Conservation (phyloP, 768 basidiomycete genomes). For the Russula dissimulans region DNA sequence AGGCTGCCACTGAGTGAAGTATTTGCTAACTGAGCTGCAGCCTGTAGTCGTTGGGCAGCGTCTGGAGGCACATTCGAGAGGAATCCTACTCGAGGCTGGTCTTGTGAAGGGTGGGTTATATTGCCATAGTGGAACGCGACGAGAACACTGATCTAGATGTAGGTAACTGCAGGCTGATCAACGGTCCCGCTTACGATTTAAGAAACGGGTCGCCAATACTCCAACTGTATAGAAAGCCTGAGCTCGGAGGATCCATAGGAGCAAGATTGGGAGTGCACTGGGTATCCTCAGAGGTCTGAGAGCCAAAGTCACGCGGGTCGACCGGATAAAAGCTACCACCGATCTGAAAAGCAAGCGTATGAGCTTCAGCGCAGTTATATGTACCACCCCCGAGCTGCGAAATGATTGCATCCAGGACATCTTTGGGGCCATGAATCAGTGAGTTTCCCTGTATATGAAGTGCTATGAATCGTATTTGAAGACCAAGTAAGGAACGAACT, state of each 20-base stretch:
- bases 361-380: constrained; percentile 52
- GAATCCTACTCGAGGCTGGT: constrained; percentile 62
- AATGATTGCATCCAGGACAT: constrained; percentile 46
- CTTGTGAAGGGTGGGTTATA: constrained; percentile 53
- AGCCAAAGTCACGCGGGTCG: constrained; percentile 64
- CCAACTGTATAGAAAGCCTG: constrained; percentile 64
- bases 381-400: constrained; percentile 31
- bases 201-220: constrained; percentile 69
- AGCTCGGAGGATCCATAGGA: constrained; percentile 53
- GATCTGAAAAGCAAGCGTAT: constrained; percentile 58
- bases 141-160: constrained; percentile 38
- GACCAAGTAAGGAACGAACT: constrained; percentile 30
- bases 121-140: constrained; percentile 68
- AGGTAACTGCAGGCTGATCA: not conserved
- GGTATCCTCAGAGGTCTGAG: constrained; percentile 28
- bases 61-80: constrained; percentile 59
- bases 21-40: constrained; percentile 28
- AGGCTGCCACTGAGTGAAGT: constrained; percentile 25
- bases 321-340: constrained; percentile 61
- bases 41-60: constrained; percentile 33
- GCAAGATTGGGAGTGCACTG: constrained; percentile 48
- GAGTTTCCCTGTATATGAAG: constrained; percentile 54
- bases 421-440: constrained; percentile 62
- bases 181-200: constrained; percentile 44
- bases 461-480: not conserved